Evolutionary conservation across 495 filamentous ascomycete genomes (phyloP).

Genomic region (Ramalina peruviana): DNA sequence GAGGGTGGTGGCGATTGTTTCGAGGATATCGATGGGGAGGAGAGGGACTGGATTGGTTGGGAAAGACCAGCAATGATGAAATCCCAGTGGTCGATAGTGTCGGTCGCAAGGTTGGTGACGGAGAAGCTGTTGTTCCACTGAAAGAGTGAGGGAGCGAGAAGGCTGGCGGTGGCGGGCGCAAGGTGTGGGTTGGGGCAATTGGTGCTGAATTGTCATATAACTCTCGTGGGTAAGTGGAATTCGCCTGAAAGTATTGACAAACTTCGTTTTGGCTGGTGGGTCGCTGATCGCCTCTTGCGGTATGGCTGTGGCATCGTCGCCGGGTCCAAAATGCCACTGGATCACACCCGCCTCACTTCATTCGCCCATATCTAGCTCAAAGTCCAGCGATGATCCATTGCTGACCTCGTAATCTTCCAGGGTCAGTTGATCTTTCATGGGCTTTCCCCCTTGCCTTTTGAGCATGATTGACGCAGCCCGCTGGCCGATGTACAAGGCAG

Average conservation of each 20-base stretch:
- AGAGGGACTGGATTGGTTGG: not conserved
- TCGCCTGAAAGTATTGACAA: not conserved
- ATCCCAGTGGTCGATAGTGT: not conserved
- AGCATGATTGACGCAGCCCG: slow-evolving; percentile 74
- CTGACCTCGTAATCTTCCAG: slow-evolving; percentile 76
- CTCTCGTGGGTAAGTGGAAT: not conserved
- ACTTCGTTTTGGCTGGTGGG: not conserved
- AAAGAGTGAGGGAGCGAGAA: not conserved
- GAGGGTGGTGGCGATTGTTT: not conserved
- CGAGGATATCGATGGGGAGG: not conserved
- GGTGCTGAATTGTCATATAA: not conserved
- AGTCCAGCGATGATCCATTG: slow-evolving; percentile 72
- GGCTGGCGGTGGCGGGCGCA: not conserved
- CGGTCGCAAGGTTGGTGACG: not conserved
- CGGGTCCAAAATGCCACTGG: not conserved
- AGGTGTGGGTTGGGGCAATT: not conserved
- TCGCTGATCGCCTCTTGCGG: not conserved
- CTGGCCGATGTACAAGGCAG: slow-evolving; percentile 67
- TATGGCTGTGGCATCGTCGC: not conserved
- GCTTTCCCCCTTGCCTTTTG: slow-evolving; percentile 75
- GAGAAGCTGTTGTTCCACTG: not conserved
- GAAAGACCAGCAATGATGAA: not conserved
- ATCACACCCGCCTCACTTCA: not conserved
- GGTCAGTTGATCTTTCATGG: slow-evolving; percentile 74
- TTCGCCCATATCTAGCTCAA: slow-evolving; percentile 25